Percentiles rank a stretch among this genome's conserved stretches.
These are phyloP conservation scores for Schizothecium vesticola DNA, from an alignment of 495 filamentous ascomycete species.

Conservation along the genomic window DNA sequence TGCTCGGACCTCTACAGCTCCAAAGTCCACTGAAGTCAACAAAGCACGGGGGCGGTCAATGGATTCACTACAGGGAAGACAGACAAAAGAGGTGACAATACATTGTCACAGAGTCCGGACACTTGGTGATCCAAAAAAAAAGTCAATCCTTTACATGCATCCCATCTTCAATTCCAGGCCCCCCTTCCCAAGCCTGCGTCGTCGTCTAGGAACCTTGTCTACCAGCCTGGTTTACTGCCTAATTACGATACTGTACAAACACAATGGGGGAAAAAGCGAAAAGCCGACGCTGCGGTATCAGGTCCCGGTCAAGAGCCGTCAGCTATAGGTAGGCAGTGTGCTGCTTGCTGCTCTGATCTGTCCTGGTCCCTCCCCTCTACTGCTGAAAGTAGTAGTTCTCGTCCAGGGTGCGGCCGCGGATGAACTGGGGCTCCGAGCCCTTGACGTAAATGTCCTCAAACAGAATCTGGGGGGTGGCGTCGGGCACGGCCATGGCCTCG, in stretches of 20 bases:
- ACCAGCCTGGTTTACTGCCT: conserved; percentile 6
- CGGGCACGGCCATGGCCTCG: conserved; percentile 77
- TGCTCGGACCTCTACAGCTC: not conserved
- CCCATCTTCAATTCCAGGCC: not conserved
- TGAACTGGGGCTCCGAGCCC: conserved; percentile 82
- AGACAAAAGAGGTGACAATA: not conserved
- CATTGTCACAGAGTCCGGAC: not conserved
- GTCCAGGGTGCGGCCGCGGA: conserved; percentile 84
- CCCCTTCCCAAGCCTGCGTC: not conserved
- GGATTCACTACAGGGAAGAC: not conserved
- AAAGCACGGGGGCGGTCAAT: not conserved
- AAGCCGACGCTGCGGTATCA: not conserved
- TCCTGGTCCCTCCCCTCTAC: not conserved
- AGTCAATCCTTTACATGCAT: not conserved
- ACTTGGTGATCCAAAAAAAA: not conserved
- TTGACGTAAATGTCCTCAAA: conserved; percentile 97
- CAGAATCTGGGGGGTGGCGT: conserved; percentile 68
- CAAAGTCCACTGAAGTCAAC: not conserved
- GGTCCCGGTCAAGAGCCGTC: not conserved
- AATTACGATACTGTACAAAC: conserved; percentile 13
- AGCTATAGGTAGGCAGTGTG: not conserved
- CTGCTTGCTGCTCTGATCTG: not conserved
- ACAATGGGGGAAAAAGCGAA: not conserved
- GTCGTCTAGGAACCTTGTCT: conserved; percentile 7
- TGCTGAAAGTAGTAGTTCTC: conserved; percentile 80